These are phyloP conservation scores for Saccharomycopsis javanensis DNA, from an alignment of 805 yeast genomes.

Conservation along the genomic window DNA sequence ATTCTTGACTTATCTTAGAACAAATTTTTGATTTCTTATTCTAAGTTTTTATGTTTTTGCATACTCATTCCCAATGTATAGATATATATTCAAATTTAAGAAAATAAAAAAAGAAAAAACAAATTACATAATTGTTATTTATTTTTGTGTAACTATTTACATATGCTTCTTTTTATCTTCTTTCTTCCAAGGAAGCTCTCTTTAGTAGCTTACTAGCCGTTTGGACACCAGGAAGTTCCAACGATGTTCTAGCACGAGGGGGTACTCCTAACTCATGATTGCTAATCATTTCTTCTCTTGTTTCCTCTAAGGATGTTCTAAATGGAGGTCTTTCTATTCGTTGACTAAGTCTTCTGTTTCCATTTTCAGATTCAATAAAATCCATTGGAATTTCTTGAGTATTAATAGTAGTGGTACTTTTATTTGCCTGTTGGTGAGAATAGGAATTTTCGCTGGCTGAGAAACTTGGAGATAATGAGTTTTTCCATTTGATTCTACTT, in stretches of 20 bases:
- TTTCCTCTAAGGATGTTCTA: conserved; percentile 13
- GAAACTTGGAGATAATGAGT: conserved; percentile 22
- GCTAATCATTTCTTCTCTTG: conserved; percentile 15
- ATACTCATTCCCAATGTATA: too few relatives aligned
- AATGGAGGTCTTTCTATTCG: neutral
- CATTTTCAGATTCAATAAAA: conserved; percentile 4
- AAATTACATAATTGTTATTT: neutral
- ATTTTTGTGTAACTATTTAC: neutral
- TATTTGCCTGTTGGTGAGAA: neutral
- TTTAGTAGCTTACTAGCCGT: conserved; percentile 13
- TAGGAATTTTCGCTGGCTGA: neutral
- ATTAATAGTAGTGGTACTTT: conserved; percentile 1
- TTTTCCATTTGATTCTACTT: conserved; percentile 35
- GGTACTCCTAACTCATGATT: conserved; percentile 14
- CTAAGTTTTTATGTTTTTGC: too few relatives aligned
- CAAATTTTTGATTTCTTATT: too few relatives aligned
- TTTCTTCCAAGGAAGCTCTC: neutral
- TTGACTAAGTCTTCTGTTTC: conserved; percentile 5
- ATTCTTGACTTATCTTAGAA: too few relatives aligned
- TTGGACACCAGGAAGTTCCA: conserved; percentile 19
- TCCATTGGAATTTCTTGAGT: conserved; percentile 19
- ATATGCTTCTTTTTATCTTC: neutral
- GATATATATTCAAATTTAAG: too few relatives aligned
- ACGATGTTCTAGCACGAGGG: conserved; percentile 16
- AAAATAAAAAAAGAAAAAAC: neutral